Percentiles rank a stretch among this genome's conserved stretches.
These are phyloP conservation scores for Hebeloma cylindrosporum DNA, from an alignment of 768 basidiomycete genomes.

Conservation along the genomic window DNA sequence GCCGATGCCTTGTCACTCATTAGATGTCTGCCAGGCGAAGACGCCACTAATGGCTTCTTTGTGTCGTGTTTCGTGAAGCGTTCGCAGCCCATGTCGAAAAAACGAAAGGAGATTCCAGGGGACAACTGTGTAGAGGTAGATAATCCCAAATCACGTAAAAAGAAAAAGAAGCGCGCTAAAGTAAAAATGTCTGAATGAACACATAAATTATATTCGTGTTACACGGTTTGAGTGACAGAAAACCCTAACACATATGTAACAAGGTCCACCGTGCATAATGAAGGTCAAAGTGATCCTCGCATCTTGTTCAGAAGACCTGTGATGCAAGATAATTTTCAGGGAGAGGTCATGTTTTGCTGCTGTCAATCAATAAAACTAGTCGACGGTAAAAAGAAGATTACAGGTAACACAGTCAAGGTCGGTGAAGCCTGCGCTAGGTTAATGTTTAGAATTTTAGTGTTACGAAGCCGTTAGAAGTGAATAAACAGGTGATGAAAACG, in stretches of 20 bases:
- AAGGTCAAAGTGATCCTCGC: not conserved
- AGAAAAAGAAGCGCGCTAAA: conserved; percentile 25
- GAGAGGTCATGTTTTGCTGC: conserved; percentile 14
- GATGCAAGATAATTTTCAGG: conserved; percentile 7
- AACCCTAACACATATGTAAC: not conserved
- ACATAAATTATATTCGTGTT: conserved; percentile 4
- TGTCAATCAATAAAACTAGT: conserved; percentile 20
- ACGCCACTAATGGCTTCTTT: conserved; percentile 96
- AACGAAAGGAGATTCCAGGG: conserved; percentile 24
- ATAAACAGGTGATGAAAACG: conserved; percentile 24
- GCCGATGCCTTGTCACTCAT: conserved; percentile 61
- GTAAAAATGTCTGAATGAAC: conserved; percentile 8
- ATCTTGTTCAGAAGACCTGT: conserved; percentile 11
- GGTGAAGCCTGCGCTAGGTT: conserved; percentile 28
- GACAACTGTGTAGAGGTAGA: conserved; percentile 25
- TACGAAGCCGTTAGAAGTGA: conserved; percentile 44
- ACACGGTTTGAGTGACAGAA: conserved; percentile 12
- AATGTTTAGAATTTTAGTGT: conserved; percentile 38
- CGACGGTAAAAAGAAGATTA: conserved; percentile 16
- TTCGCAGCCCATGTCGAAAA: conserved; percentile 15
- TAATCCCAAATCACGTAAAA: conserved; percentile 19
- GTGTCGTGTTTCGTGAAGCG: conserved; percentile 82
- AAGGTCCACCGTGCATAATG: not conserved
- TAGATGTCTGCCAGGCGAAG: conserved; percentile 77
- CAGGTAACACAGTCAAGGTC: conserved; percentile 21